A percentile compares a stretch with the other conserved stretches of the same genome.
Conservation (phyloP, 1,284 basidiomycete genomes). For the Fomitopsis schrenkii region DNA sequence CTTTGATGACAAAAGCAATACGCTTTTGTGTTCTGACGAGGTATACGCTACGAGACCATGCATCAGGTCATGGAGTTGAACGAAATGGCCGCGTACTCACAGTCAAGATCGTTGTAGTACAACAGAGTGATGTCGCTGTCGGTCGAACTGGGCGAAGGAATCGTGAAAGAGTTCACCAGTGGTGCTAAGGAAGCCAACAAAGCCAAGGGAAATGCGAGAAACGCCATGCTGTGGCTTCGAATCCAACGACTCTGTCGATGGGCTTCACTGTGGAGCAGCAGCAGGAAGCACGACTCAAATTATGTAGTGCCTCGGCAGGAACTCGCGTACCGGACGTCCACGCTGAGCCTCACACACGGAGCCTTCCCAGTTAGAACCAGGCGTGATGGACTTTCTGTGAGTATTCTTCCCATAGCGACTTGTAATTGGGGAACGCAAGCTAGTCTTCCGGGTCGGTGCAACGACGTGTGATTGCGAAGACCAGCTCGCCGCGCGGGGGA, state of each 20-base stretch:
- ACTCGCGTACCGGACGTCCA: neutral
- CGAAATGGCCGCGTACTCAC: constrained; percentile 8
- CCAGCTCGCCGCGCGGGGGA: too few species aligned
- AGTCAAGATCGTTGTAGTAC: constrained; percentile 25
- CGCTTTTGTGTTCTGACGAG: constrained; percentile 15
- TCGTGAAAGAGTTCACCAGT: neutral
- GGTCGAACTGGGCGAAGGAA: constrained; percentile 12
- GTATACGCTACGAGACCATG: constrained; percentile 2
- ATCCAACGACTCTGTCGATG: neutral
- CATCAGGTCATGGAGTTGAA: neutral
- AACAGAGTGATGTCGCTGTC: constrained; percentile 18
- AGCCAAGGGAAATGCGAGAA: constrained; percentile 2
- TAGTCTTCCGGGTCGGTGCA: neutral
- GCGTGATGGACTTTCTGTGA: neutral
- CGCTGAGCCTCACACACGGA: neutral
- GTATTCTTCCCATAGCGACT: neutral
- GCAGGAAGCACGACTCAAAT: neutral
- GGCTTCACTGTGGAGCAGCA: neutral
- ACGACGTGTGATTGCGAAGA: too few species aligned
- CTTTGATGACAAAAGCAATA: constrained; percentile 15
- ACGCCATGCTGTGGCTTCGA: constrained; percentile 20
- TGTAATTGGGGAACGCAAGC: neutral
- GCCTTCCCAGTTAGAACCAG: neutral
- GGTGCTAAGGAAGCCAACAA: neutral
- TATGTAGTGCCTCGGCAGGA: neutral